Base-by-base conservation (phyloP, 768 basidiomycete genomes). In the Dentipellis fragilis region DNA sequence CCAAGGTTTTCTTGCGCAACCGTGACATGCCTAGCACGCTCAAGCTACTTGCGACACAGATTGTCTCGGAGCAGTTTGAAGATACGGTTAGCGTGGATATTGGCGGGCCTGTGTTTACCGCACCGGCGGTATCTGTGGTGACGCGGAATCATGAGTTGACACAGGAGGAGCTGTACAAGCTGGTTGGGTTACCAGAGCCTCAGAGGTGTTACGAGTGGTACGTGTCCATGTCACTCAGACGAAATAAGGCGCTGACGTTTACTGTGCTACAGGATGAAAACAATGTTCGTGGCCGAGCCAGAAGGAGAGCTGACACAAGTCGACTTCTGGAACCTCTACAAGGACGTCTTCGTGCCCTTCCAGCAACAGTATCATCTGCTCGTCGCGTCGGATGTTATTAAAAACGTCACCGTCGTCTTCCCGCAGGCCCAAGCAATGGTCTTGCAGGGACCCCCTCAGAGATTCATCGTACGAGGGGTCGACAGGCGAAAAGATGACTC, bases 311-410 rank as follows among this genome's bases (percentile, higher is more conserved):
- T 97, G 48, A 93, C 91, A 0, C 96, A 98, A 68, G 92, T 95
- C 36, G 85, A 90, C 54, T 91, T 99, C 64, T 99, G 95, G 94
- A 91, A 82, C 55, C 77, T 93, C 11, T 99, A 99, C 71, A 85
- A 87, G 59, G 87, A 89, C 57, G 81, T 81, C 1, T 96, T 97
- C 63, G 71, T 78, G 1, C 80, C 83, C 1, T 76, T 74, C 63
- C 67, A 76, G 57, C 79, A 81, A 1, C 75, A 74, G 54, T 73
- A 80, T 56, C 79, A 80, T 10, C 71, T 91, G 46, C 79, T 93
- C 2, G 80, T 84, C 2, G 94, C 96, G 0, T 86, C 90, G 1
- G 95, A 99, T 46, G 89, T 96, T 50, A 97, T 99, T 68, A 94
- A 95, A 69, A 89, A 89, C 59, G 89, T 94, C 58, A 90, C 81